Conservation (phyloP, 192 early-diverging fungal genomes). For the Blastocladiella britannica region DNA sequence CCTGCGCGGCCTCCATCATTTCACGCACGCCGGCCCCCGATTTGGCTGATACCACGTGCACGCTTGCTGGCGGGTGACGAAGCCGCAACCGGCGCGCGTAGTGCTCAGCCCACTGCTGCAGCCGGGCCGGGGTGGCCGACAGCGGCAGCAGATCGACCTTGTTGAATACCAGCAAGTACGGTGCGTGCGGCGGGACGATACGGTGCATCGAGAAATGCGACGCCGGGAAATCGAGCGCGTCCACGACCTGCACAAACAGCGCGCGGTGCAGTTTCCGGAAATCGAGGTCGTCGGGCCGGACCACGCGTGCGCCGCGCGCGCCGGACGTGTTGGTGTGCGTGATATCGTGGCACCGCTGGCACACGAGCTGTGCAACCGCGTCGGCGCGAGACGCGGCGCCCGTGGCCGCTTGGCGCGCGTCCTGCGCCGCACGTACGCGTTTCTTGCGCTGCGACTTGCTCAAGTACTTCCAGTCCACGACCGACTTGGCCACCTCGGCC, state of each 20-base stretch:
- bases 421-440: neutral
- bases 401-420: neutral
- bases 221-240: conserved; percentile 45
- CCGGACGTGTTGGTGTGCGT: conserved; percentile 24
- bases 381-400: conserved; percentile 4
- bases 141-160: conserved; percentile 48
- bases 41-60: conserved; percentile 35
- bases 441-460: conserved; percentile 3
- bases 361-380: conserved; percentile 20
- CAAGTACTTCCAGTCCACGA: conserved; percentile 9
- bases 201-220: conserved; percentile 24
- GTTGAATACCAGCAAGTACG: conserved; percentile 41
- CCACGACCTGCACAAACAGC: conserved; percentile 35
- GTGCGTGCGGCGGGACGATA: conserved; percentile 22
- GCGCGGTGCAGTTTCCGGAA: conserved; percentile 26
- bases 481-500: conserved; percentile 17
- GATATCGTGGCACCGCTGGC: conserved; percentile 45
- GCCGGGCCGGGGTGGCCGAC: conserved; percentile 26
- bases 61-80: conserved; percentile 14
- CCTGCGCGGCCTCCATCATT: conserved; percentile 19
- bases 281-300: conserved; percentile 23
- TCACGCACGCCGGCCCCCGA: conserved; percentile 31
- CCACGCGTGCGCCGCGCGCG: conserved; percentile 21
- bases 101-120: conserved; percentile 22
- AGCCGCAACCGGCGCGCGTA: conserved; percentile 10